Evolutionary conservation across 1,284 basidiomycete genomes (phyloP).

Genomic region (Apiotrichum gracile): DNA sequence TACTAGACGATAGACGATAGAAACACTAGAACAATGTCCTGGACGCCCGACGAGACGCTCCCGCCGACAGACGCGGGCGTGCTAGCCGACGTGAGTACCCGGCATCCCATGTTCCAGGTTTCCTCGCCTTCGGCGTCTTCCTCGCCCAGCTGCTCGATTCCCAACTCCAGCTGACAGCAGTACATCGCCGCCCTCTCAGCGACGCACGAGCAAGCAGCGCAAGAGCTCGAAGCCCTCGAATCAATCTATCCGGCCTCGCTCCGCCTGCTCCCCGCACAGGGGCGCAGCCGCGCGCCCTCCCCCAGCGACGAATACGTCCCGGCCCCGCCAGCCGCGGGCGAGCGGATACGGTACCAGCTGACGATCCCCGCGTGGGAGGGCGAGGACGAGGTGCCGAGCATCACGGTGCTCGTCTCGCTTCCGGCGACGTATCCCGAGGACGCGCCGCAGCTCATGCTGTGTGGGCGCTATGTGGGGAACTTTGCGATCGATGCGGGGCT

Average conservation of each 20-base stretch:
- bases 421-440: conserved; percentile 64
- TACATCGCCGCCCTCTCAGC: conserved; percentile 37
- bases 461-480: conserved; percentile 77
- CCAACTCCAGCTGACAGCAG: conserved; percentile 13
- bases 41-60: not conserved
- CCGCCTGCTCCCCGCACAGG: conserved; percentile 21
- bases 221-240: conserved; percentile 59
- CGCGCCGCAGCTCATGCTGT: conserved; percentile 74
- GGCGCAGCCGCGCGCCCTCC: not conserved
- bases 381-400: conserved; percentile 47
- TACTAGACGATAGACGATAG: too few relatives aligned
- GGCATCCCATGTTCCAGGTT: too few relatives aligned
- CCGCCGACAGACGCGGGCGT: not conserved
- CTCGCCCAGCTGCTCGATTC: not conserved
- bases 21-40: too few relatives aligned
- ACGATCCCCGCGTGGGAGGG: conserved; percentile 48
- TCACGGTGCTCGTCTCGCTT: conserved; percentile 67
- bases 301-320: not conserved
- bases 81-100: not conserved
- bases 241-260: conserved; percentile 72
- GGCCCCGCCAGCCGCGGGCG: conserved; percentile 14
- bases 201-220: conserved; percentile 30
- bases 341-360: conserved; percentile 62
- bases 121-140: too few relatives aligned
- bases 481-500: conserved; percentile 47